Base-by-base conservation (phyloP, 2,329 filamentous ascomycete species). In the Aplosporella prunicola region DNA sequence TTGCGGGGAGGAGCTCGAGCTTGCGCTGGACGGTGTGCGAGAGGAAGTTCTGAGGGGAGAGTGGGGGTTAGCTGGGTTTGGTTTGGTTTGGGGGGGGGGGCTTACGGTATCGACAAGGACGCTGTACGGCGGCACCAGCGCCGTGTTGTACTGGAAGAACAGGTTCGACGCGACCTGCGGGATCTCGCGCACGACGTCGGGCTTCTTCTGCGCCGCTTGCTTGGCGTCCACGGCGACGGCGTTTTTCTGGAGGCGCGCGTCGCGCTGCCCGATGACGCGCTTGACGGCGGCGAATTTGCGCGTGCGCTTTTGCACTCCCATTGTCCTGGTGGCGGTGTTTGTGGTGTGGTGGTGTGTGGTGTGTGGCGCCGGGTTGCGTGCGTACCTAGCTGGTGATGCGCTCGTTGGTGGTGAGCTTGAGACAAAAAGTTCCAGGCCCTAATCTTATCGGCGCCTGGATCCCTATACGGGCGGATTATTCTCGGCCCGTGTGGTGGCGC, bases 1-100 rank as follows among this genome's bases (percentile, higher is more conserved):
- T 84, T 3, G 81, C 79, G 43, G 89, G 80, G 14, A 93, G 72
- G 9, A 96, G 67, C 22, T 88, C 85, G 14, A 96, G 75, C 65
- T 98, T 96, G 48, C 82, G 78, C 60, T 88, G 83, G 2, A 96
- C 84, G 0, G 87, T 91, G 61, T 94, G 87, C 25, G 79, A 85
- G 45, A 94, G 72, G 56, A 94, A 94, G 57, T 93, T 93, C 39
- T 44, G 40, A 8, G 56, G 55, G 44, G 56, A 53, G 44, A 58
- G n/a, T 7, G 10, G 10, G 3, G 57, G 35, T 60, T 58, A 15
- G 57, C 56, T 35, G 4, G 8, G 16, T 2, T 13, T 2, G 9
- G n/a, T 24, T n/a, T 24, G 13, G 29, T 3, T 5, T 11, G 7
- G 7, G 5, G 17, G 3, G 17, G 4, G 14, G 20, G n/a, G n/a